Evolutionary conservation across 345 rosid species (phyloP), one percentile per base, ranked within the genome.

Genomic region (Murraya paniculata): DNA sequence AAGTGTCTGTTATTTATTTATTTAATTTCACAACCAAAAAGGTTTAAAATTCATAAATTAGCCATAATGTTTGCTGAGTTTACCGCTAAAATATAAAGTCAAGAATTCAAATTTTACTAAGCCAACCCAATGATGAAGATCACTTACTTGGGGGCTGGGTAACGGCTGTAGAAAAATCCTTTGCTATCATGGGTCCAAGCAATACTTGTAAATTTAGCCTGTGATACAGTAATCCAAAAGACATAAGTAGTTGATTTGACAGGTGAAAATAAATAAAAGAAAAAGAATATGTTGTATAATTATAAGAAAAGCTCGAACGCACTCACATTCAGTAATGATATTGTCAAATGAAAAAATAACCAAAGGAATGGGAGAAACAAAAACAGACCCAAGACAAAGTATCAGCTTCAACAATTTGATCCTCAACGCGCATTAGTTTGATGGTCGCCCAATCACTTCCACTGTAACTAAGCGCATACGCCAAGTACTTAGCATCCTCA

Each of bases 361-460:
- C 24, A 53, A 3, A 18, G 6, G 19, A 62, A 1, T 1, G 48
- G 18, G 22, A 75, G 75, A 13, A 4, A n/a, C 50, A 78, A 58
- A 70, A 68, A 48, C 91, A 81, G 81, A 94, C 98, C 99, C 98
- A 94, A 73, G 90, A 86, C 82, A 96, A 78, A 56, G 89, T 87
- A 79, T 94, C 98, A n/a, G 89, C 80, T 78, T 91, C 93, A n/a
- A 83, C 93, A 82, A 53, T 85, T 87, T 86, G 91, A 71, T 92
- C 92, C 72, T 80, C 87, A 68, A 92, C 58, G 21, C 79, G 84
- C 97, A 90, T 88, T 59, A 92, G 89, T 73, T 91, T 90, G 53
- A 96, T 85, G 0, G 91, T 94, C 22, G 88, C 91, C 98, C 99
- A 96, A 73, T 94, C 99, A 82, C 99, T 96, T 61, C 98, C 98